phyloP scores from a whole-genome alignment of 2,329 filamentous ascomycete species.

The Zymoseptoria pseudotritici region DNA sequence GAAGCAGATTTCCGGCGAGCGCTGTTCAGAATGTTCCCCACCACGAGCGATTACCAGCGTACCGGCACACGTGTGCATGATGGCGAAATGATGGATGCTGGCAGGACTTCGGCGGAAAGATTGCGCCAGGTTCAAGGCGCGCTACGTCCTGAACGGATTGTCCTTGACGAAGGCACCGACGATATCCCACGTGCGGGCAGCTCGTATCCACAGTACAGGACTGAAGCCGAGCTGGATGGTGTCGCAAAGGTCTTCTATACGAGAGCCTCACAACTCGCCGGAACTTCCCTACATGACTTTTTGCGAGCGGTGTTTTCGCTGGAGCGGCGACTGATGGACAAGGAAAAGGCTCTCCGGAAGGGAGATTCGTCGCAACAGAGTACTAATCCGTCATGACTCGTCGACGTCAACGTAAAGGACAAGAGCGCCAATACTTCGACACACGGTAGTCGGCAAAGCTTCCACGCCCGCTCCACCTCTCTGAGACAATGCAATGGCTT shows the following conservation, averaged over 20 bases:
- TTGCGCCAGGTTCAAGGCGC: conserved; percentile 38
- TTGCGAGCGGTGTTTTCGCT: conserved; percentile 44
- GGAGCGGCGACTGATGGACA: conserved; percentile 40
- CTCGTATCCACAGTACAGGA: conserved; percentile 44
- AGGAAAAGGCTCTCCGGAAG: conserved; percentile 25
- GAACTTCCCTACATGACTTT: conserved; percentile 44
- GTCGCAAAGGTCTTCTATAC: conserved; percentile 44
- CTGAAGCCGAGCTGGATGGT: conserved; percentile 38
- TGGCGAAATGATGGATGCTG: conserved; percentile 10
- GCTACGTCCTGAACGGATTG: conserved; percentile 33
- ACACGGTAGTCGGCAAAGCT: background rate
- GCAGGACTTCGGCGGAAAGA: conserved; percentile 23
- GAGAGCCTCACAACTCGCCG: conserved; percentile 43
- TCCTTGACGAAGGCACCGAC: conserved; percentile 28
- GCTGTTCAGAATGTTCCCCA: conserved; percentile 39
- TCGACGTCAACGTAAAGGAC: conserved; percentile 4
- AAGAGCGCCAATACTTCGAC: background rate
- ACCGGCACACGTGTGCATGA: conserved; percentile 3
- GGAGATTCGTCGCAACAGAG: background rate
- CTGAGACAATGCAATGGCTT: background rate
- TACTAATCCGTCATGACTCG: background rate
- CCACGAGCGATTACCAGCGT: conserved; percentile 3
- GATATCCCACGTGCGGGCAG: conserved; percentile 41
- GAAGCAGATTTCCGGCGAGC: conserved; percentile 35
- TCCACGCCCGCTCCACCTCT: background rate